Evolutionary conservation across 1,284 basidiomycete genomes (phyloP), one percentile per base, ranked within the genome.

Genomic region (Athelia sp.): DNA sequence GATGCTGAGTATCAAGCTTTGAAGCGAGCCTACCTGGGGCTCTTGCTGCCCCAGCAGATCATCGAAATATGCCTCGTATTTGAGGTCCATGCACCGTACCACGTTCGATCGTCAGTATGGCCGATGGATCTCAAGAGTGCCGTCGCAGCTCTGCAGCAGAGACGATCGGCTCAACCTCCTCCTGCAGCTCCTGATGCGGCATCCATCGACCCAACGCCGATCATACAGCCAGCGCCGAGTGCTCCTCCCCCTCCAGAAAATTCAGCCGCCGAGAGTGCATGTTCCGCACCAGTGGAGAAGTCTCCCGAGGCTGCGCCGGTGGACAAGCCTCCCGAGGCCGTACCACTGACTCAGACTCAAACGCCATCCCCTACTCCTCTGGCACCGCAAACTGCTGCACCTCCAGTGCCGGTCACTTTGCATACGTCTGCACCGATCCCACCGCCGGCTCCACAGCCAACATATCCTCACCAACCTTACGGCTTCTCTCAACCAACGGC

Each of bases 21-120:
- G 66, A 88, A 87, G 62, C 76, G 77, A 54, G 75, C 76, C 53
- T 90, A 89, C 67, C 70, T 90, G 38, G 71, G 73, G 23, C 72
- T 87, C 18, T 70, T 90, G 8, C 75, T 81, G 15, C 76, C 74
- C 29, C 73, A 77, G 43, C 83, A 87, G 66, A 75, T 89, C 59
- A 83, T 88, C 57, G 86, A 89, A 54, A 79, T 89, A 55, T 87
- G 87, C 59, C 72, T 90, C 45, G 73, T 74, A 23, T 81, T 88
- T 55, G 87, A 90, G 57, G 64, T 78, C 9, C 76, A 87, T 67
- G 81, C 79, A 1, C 81, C 85, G 4, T 65, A 73, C 26, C 78
- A 81, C 54, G 62, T 82, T 46, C 79, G 78, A 62, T 72, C 69
- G 48, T 68, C 77, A 21, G 65, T 88, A 62, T 90, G 87, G 84